Percentiles rank a stretch among this genome's conserved stretches.
Conservation (phyloP, 225 moss, liverwort and hornwort species). For the Polytrichum commune region DNA sequence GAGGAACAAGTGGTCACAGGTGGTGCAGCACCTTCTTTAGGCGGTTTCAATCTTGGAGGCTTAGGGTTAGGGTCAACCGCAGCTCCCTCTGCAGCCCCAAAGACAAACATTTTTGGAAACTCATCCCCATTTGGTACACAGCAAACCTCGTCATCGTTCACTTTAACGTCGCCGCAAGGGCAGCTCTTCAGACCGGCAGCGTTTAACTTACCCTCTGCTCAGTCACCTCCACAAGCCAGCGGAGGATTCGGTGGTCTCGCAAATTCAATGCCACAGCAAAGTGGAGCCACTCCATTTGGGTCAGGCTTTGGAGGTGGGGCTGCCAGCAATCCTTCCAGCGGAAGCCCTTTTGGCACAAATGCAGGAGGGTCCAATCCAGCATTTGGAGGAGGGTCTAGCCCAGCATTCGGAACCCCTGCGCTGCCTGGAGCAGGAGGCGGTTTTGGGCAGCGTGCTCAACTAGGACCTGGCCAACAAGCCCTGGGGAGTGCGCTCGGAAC, state of each 20-base stretch:
- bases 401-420: conserved; percentile 74
- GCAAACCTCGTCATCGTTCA: conserved; percentile 37
- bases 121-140: conserved; percentile 47
- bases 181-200: conserved; percentile 89
- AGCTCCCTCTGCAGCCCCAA: conserved; percentile 49
- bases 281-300: conserved; percentile 62
- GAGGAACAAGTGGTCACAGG: conserved; percentile 51
- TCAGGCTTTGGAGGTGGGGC: conserved; percentile 63
- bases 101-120: conserved; percentile 69
- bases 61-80: conserved; percentile 66
- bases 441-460: conserved; percentile 93
- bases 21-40: conserved; percentile 30
- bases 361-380: conserved; percentile 51
- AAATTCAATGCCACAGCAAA: conserved; percentile 28
- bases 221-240: conserved; percentile 56
- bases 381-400: conserved; percentile 59
- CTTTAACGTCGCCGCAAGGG: conserved; percentile 52
- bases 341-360: conserved; percentile 49
- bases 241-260: conserved; percentile 50
- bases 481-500: conserved; percentile 92
- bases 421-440: conserved; percentile 67
- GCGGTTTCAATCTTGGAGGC: conserved; percentile 77
- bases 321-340: conserved; percentile 37
- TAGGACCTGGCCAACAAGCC: conserved; percentile 92
- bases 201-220: conserved; percentile 86